Evolutionary conservation across 176 grass and related monocot species (phyloP).

Genomic region (Raddia guianensis): DNA sequence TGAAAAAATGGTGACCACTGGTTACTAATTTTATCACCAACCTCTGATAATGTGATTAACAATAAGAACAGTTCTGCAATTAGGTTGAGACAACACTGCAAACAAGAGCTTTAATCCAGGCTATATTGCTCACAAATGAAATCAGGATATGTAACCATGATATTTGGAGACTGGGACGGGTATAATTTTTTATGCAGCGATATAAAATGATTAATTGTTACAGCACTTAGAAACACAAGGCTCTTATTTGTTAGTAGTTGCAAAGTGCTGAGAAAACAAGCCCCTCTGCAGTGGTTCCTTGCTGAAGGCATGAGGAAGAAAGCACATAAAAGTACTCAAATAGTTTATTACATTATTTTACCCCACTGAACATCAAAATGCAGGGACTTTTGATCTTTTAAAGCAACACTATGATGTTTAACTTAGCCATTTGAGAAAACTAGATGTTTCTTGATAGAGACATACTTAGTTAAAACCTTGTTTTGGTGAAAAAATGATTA

Average conservation of each 20-base stretch:
- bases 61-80: neutral
- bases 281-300: neutral
- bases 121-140: neutral
- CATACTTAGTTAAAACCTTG: neutral
- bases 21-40: no score
- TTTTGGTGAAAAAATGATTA: neutral
- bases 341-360: neutral
- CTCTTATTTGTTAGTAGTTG: neutral
- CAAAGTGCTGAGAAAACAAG: neutral
- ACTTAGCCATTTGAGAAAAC: neutral
- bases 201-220: neutral
- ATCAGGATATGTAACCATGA: neutral
- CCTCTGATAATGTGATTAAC: neutral
- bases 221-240: neutral
- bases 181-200: neutral
- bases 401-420: neutral
- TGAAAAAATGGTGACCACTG: no score
- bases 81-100: neutral
- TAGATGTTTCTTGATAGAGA: neutral
- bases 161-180: neutral
- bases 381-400: neutral
- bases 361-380: neutral
- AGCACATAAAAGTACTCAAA: constrained; percentile 4
- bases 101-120: neutral
- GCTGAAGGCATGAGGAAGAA: neutral